A percentile compares a stretch with the other conserved stretches of the same genome.
phyloP scores from a whole-genome alignment of 768 basidiomycete species.

The Epithele typhae region DNA sequence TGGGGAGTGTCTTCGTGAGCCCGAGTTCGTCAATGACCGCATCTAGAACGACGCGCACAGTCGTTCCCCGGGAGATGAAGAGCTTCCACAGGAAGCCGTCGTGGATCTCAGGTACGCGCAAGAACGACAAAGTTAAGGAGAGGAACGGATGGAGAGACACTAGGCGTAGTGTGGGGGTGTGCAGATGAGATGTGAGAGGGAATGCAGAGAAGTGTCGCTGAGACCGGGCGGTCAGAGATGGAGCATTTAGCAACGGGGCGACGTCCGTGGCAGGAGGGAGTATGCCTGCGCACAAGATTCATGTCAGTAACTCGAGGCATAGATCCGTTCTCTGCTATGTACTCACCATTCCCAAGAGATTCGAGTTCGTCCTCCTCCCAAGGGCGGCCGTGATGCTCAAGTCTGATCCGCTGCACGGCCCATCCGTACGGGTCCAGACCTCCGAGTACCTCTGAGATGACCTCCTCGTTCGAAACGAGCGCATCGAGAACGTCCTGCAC shows the following conservation, averaged over 20 bases:
- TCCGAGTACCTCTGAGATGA: constrained; percentile 51
- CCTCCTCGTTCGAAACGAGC: constrained; percentile 43
- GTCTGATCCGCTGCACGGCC: constrained; percentile 64
- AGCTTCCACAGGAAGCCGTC: constrained; percentile 65
- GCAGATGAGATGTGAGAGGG: constrained; percentile 62
- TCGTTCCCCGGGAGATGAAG: constrained; percentile 57
- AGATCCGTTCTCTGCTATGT: constrained; percentile 4
- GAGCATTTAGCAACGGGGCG: constrained; percentile 47
- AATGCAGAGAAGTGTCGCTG: constrained; percentile 67
- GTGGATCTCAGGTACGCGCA: constrained; percentile 71
- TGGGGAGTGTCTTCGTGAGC: constrained; percentile 56
- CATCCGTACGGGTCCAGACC: constrained; percentile 56
- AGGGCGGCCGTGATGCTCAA: constrained; percentile 50
- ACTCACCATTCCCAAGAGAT: constrained; percentile 56
- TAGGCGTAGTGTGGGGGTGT: constrained; percentile 62
- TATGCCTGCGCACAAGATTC: constrained; percentile 37
- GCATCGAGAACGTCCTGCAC: constrained; percentile 57
- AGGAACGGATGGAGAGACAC: constrained; percentile 65
- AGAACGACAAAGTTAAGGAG: constrained; percentile 48
- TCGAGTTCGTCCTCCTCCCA: constrained; percentile 75
- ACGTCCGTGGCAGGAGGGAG: constrained; percentile 41
- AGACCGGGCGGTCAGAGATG: constrained; percentile 29
- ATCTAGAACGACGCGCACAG: constrained; percentile 51
- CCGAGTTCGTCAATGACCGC: constrained; percentile 61
- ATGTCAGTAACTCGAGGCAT: too few relatives aligned